Conservation (phyloP, 768 basidiomycete species). For the Leccinum variicolor region DNA sequence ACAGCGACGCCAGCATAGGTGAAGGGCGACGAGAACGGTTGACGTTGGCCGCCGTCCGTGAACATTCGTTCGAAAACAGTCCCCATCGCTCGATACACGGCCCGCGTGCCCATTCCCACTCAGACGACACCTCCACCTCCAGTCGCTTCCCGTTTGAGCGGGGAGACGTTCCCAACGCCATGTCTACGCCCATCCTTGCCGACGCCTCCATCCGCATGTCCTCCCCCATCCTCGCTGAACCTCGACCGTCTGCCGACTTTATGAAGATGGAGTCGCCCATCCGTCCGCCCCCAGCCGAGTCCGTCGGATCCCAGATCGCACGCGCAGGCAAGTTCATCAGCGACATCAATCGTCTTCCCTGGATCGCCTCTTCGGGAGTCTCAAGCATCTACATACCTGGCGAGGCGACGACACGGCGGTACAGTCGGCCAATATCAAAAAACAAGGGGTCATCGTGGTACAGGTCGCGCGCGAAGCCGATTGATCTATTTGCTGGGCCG, state of each 20-base stretch:
- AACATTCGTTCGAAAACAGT: slow-evolving; percentile 19
- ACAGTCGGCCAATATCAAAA: slow-evolving; percentile 27
- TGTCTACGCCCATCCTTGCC: slow-evolving; percentile 28
- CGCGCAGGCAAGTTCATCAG: slow-evolving; percentile 36
- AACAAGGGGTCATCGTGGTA: slow-evolving; percentile 30
- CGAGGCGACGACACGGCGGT: slow-evolving; percentile 26
- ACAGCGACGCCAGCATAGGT: slow-evolving; percentile 19
- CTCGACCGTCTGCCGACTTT: slow-evolving; percentile 43
- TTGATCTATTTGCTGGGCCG: slow-evolving; percentile 31
- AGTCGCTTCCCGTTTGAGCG: slow-evolving; percentile 24
- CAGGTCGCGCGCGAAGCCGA: slow-evolving; percentile 22
- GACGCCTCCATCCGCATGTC: slow-evolving; percentile 23
- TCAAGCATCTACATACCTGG: slow-evolving; percentile 49
- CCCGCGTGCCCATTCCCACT: slow-evolving; percentile 18
- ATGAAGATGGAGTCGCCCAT: slow-evolving; percentile 46
- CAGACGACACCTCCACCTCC: slow-evolving; percentile 20
- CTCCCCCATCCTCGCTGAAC: slow-evolving; percentile 41
- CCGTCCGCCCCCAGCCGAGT: slow-evolving; percentile 36
- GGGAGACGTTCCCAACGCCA: slow-evolving; percentile 25
- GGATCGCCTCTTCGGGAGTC: slow-evolving; percentile 44
- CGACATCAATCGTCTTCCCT: slow-evolving; percentile 42
- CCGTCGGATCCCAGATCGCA: slow-evolving; percentile 33
- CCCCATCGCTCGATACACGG: slow-evolving; percentile 10
- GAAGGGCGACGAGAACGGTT: slow-evolving; percentile 25
- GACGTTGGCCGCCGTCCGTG: slow-evolving; percentile 24